Percentiles rank a stretch among this genome's conserved stretches.
Evolutionary conservation across 371 early-diverging fungal species (phyloP).

Genomic region (Dinochytrium kinnereticum): DNA sequence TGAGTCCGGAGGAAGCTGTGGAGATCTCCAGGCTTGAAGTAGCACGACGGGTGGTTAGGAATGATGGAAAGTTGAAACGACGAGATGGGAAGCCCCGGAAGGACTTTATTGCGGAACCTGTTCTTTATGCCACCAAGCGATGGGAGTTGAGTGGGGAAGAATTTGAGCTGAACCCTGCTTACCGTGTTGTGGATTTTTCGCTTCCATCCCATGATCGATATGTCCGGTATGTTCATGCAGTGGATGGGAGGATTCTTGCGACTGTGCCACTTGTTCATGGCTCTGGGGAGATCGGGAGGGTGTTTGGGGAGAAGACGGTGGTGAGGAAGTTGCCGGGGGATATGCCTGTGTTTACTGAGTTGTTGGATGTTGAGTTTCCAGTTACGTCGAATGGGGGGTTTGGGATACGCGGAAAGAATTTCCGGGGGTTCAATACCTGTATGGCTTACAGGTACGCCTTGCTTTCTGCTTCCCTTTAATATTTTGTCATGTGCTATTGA

Average conservation of each 20-base stretch:
- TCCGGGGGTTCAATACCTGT: constrained; percentile 40
- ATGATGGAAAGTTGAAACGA: neutral
- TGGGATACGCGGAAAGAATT: constrained; percentile 28
- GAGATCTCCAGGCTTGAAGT: neutral
- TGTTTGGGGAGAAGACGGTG: neutral
- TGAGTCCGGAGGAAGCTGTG: neutral
- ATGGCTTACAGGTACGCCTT: constrained; percentile 22
- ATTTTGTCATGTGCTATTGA: neutral
- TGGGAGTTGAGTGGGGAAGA: too few species aligned
- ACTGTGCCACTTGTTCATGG: constrained; percentile 3
- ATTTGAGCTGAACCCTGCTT: constrained; percentile 18
- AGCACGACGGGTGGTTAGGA: neutral
- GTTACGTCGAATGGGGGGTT: constrained; percentile 15
- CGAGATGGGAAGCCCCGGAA: neutral
- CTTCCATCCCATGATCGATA: constrained; percentile 9
- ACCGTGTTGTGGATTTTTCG: constrained; percentile 17
- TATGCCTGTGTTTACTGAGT: constrained; percentile 3
- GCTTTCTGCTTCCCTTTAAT: neutral
- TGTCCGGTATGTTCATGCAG: constrained; percentile 30
- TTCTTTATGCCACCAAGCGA: neutral
- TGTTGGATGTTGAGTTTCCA: constrained; percentile 24
- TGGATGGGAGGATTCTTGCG: constrained; percentile 20
- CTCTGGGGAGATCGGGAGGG: constrained; percentile 8
- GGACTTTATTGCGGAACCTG: neutral
- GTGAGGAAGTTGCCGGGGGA: neutral